Base-by-base conservation (phyloP, 2,329 filamentous ascomycete genomes). In the Scedosporium aurantiacum region DNA sequence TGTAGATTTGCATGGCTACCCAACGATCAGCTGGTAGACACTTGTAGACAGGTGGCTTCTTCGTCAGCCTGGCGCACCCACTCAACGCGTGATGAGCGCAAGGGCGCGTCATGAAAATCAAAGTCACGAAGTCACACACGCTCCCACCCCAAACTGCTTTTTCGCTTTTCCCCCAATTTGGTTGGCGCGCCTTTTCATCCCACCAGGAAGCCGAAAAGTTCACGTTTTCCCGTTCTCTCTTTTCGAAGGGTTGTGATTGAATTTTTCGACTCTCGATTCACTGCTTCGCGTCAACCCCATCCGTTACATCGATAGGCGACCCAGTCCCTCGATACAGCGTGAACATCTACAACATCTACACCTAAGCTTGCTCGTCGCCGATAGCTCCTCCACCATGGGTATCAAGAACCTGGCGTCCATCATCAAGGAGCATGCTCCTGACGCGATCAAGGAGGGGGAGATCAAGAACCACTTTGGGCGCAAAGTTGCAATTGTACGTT, bases 401-500 rank as follows among this genome's bases (percentile, higher is more conserved):
- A 87, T 87, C 68, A 87, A 86, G 79, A 84, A 89, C 68, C 82
- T 94, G 52, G 91, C 87, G 73, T 82, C 84, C 66, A 87, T 94
- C 73, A 91, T 94, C 75, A 88, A 89, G 70, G 92, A 97, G 71
- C 89, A 97, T 78, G 90, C 91, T 66, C 94, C 94, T n/a, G 90
- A 92, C 76, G 89, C 94, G 40, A 84, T 97, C 80, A 97, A 97
- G 76, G 88, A 91, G 71, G 91, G 94, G 63, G 94, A 99, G 72
- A 99, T 99, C 81, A 99, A 99, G 78, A 93, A 93, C 68, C 94
- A 99, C 67, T 99, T 99, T 72, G 94, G 94, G 65, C 90, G 94
- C 73, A 99, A 99, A 77, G 93, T 99, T 64, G 93, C 93, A 60
- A 97, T 97, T 75, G 92, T 96, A 79, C 72, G 90, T 80, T 37